Evolutionary conservation across 306 rosid species (phyloP).

Genomic region (Prunus armeniaca): DNA sequence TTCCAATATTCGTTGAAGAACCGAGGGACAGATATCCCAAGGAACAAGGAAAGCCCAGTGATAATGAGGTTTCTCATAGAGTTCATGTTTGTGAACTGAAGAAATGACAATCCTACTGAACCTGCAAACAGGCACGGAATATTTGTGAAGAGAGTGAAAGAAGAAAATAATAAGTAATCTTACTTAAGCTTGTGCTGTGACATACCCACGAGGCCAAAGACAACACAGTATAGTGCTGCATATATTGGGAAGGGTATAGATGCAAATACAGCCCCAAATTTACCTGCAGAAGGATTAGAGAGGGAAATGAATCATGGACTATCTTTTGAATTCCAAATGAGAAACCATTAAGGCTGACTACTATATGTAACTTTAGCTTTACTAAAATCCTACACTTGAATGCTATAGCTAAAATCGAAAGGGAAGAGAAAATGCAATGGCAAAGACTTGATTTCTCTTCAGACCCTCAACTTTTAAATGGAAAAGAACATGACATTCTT

Average conservation of each 20-base stretch:
- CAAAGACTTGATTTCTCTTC: too few relatives aligned
- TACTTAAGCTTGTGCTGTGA: neutral
- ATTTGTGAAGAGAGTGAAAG: conserved; percentile 15
- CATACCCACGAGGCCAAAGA: conserved; percentile 93
- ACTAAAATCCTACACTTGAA: too few relatives aligned
- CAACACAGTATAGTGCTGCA: conserved; percentile 80
- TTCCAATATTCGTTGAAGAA: conserved; percentile 69
- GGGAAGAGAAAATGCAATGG: too few relatives aligned
- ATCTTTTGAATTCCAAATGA: neutral
- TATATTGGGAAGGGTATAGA: conserved; percentile 90
- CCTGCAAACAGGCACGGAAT: conserved; percentile 46
- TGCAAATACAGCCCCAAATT: conserved; percentile 97
- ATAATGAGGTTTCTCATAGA: conserved; percentile 96
- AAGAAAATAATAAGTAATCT: neutral
- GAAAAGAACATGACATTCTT: neutral
- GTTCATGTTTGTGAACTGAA: conserved; percentile 95
- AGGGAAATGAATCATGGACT: conserved; percentile 2
- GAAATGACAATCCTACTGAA: conserved; percentile 89
- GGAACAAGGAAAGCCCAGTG: conserved; percentile 79
- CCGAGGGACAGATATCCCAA: conserved; percentile 87
- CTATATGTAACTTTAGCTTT: too few relatives aligned
- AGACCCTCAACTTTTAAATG: neutral
- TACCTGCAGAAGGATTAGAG: conserved; percentile 48
- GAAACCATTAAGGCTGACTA: too few relatives aligned
- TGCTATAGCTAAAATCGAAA: too few relatives aligned